Conservation (phyloP, 2,329 filamentous ascomycete genomes). For the Ceratocystis huliohia region DNA sequence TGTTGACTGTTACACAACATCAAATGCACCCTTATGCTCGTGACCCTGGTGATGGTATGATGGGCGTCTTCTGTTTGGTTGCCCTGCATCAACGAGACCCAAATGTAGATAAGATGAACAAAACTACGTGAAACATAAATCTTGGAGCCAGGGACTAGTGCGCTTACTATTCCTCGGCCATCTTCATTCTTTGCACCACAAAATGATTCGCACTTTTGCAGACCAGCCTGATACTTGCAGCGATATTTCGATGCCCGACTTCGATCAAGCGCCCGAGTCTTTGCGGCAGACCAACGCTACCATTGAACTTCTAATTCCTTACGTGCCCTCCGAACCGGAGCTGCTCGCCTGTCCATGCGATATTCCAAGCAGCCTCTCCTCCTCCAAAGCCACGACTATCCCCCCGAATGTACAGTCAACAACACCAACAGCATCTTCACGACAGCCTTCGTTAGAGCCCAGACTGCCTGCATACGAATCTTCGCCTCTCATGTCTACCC, state of each 20-base stretch:
- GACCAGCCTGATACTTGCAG: neutral
- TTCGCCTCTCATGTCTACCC: neutral
- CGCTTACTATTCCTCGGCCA: neutral
- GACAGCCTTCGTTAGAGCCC: neutral
- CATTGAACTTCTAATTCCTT: neutral
- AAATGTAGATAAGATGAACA: neutral
- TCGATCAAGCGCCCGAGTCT: neutral
- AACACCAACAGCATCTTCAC: neutral
- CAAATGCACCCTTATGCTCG: neutral
- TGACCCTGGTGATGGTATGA: neutral
- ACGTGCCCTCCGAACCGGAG: neutral
- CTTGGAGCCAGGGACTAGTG: neutral
- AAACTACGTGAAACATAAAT: neutral
- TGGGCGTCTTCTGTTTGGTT: neutral
- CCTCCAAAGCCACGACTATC: neutral
- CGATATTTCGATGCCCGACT: neutral
- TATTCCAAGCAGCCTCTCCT: neutral
- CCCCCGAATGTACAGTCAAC: neutral
- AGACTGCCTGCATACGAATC: neutral
- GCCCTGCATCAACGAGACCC: neutral
- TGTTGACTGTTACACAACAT: neutral
- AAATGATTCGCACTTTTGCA: neutral
- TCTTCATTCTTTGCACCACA: neutral
- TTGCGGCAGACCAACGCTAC: neutral
- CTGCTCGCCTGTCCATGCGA: neutral